A percentile compares a stretch with the other conserved stretches of the same genome.
phyloP scores from a whole-genome alignment of 768 basidiomycete species.

The Auricularia heimuer region DNA sequence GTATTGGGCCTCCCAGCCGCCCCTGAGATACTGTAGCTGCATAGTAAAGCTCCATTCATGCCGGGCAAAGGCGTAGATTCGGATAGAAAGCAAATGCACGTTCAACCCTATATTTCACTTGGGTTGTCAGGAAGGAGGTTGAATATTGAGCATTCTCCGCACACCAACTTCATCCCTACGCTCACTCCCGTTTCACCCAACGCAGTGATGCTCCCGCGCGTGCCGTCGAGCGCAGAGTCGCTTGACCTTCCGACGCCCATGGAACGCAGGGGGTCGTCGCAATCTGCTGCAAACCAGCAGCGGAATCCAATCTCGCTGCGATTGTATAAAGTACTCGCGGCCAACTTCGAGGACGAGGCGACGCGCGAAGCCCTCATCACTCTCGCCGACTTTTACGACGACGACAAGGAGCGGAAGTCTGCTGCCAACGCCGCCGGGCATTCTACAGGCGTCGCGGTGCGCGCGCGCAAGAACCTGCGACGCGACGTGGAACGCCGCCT shows the following conservation, averaged over 20 bases:
- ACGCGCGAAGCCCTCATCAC: conserved; percentile 76
- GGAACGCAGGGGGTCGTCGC: not conserved
- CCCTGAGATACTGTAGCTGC: not conserved
- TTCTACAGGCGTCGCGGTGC: conserved; percentile 32
- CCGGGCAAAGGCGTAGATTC: too few relatives aligned
- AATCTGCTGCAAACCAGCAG: not conserved
- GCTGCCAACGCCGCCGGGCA: not conserved
- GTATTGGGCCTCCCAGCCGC: not conserved
- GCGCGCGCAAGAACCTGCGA: conserved; percentile 69
- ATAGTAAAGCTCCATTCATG: too few relatives aligned
- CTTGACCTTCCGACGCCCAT: not conserved
- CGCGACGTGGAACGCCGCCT: conserved; percentile 79
- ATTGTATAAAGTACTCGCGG: conserved; percentile 83
- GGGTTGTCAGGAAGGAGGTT: too few relatives aligned
- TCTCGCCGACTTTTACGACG: conserved; percentile 65
- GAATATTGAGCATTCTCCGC: too few relatives aligned
- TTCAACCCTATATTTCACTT: too few relatives aligned
- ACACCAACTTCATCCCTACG: not conserved
- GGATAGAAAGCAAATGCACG: too few relatives aligned
- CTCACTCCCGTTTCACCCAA: not conserved
- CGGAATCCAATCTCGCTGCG: conserved; percentile 64
- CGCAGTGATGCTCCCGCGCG: not conserved
- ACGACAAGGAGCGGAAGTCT: conserved; percentile 4
- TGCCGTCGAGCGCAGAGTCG: not conserved
- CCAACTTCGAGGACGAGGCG: conserved; percentile 65